These are phyloP conservation scores for Anthracocystis setariae DNA, from an alignment of 1,284 basidiomycete species.

Conservation along the genomic window DNA sequence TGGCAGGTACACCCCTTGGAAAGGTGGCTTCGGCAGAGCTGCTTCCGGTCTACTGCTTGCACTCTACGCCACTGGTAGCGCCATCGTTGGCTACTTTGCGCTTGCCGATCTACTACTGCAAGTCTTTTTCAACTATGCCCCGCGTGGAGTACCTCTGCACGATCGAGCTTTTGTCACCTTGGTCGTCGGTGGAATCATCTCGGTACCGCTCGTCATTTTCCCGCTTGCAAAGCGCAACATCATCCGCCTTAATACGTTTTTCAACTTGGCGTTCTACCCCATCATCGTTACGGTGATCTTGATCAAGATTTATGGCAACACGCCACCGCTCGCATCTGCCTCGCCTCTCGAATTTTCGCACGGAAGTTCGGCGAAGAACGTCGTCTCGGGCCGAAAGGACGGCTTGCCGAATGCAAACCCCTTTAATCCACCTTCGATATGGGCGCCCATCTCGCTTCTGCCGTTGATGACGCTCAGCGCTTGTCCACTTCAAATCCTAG, in stretches of 20 bases:
- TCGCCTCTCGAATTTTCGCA: not conserved
- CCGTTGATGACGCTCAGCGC: slow-evolving; percentile 62
- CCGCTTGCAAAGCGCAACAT: slow-evolving; percentile 64
- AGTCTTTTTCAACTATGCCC: slow-evolving; percentile 62
- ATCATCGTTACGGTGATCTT: slow-evolving; percentile 52
- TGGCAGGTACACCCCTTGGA: slow-evolving; percentile 63
- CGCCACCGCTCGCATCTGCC: slow-evolving; percentile 3
- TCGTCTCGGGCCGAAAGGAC: not conserved
- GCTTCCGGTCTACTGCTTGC: slow-evolving; percentile 53
- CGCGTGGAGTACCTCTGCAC: slow-evolving; percentile 55
- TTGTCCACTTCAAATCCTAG: slow-evolving; percentile 64
- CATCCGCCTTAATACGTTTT: slow-evolving; percentile 61
- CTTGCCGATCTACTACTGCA: slow-evolving; percentile 63
- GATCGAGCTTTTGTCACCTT: slow-evolving; percentile 63
- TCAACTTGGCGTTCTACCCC: slow-evolving; percentile 57
- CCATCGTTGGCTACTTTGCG: slow-evolving; percentile 64
- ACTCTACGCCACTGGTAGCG: slow-evolving; percentile 61
- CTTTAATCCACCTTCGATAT: slow-evolving; percentile 51
- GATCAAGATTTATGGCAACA: slow-evolving; percentile 43
- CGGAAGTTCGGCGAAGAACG: too few relatives aligned
- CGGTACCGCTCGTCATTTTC: slow-evolving; percentile 60
- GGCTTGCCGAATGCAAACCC: slow-evolving; percentile 45
- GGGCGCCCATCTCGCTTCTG: slow-evolving; percentile 65
- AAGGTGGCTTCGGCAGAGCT: slow-evolving; percentile 55
- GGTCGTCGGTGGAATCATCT: slow-evolving; percentile 57